Conservation (phyloP, 441 rosid genomes). For the Capsella rubella region DNA sequence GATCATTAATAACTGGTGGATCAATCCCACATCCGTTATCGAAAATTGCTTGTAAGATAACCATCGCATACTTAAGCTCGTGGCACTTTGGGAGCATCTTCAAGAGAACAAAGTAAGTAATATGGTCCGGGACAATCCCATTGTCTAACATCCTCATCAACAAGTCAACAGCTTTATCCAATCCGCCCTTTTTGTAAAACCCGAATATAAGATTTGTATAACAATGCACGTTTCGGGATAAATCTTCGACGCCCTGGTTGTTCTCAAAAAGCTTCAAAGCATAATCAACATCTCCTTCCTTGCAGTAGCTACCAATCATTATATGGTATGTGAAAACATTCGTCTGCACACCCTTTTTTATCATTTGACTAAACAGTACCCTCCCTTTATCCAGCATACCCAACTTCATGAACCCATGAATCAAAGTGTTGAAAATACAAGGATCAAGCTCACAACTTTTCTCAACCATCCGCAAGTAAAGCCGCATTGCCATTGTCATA, state of each 20-base stretch:
- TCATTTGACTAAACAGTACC: slow-evolving; percentile 52
- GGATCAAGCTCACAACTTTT: slow-evolving; percentile 44
- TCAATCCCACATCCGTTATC: slow-evolving; percentile 55
- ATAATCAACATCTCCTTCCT: slow-evolving; percentile 58
- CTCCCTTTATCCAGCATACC: slow-evolving; percentile 60
- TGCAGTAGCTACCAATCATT: slow-evolving; percentile 64
- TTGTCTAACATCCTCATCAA: slow-evolving; percentile 55
- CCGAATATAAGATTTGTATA: slow-evolving; percentile 60
- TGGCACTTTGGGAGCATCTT: slow-evolving; percentile 57
- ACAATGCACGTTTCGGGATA: slow-evolving; percentile 56
- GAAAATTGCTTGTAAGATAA: slow-evolving; percentile 56
- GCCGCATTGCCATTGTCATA: slow-evolving; percentile 64
- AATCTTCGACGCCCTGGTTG: slow-evolving; percentile 37
- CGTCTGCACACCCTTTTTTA: slow-evolving; percentile 46
- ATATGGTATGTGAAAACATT: slow-evolving; percentile 56
- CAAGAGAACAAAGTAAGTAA: slow-evolving; percentile 59
- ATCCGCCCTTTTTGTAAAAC: slow-evolving; percentile 55
- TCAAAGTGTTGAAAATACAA: slow-evolving; percentile 50
- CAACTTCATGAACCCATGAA: slow-evolving; percentile 59
- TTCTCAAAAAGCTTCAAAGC: slow-evolving; percentile 53
- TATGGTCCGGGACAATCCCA: slow-evolving; percentile 66
- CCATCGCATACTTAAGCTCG: slow-evolving; percentile 57
- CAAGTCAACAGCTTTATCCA: slow-evolving; percentile 53
- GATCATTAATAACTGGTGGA: slow-evolving; percentile 38
- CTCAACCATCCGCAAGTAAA: slow-evolving; percentile 69